phyloP scores from a whole-genome alignment of 2,329 filamentous ascomycete genomes.

The Xylariaceae sp. region DNA sequence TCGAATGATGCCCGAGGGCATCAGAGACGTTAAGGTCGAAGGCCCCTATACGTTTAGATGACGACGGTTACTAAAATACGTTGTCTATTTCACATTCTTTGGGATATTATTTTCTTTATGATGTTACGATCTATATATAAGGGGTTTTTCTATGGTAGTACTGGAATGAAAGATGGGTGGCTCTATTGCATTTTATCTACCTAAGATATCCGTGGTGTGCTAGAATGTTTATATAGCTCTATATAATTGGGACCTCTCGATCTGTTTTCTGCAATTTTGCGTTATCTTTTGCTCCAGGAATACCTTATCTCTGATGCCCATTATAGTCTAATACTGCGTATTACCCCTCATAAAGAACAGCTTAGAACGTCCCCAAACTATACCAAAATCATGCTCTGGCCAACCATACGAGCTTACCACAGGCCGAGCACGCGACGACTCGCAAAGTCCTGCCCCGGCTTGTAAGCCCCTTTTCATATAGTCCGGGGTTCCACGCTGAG shows the following conservation, averaged over 20 bases:
- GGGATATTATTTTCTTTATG: conserved; percentile 6
- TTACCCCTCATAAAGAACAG: too few relatives aligned
- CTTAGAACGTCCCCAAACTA: too few relatives aligned
- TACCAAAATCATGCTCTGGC: background rate
- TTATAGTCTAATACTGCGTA: too few relatives aligned
- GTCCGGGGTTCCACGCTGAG: conserved; percentile 9
- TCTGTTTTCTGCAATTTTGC: conserved; percentile 1
- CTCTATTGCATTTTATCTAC: conserved; percentile 13
- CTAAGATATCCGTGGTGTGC: conserved; percentile 20
- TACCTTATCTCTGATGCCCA: too few relatives aligned
- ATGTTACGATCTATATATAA: conserved; percentile 18
- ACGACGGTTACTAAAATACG: too few relatives aligned
- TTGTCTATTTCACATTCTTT: too few relatives aligned
- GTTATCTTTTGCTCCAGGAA: conserved; percentile 14
- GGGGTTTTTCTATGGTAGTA: conserved; percentile 13
- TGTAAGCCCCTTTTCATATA: conserved; percentile 4
- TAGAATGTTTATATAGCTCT: conserved; percentile 23
- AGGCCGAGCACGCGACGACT: conserved; percentile 5
- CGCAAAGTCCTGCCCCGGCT: conserved; percentile 19
- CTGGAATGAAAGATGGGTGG: conserved; percentile 10
- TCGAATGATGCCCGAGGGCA: conserved; percentile 62
- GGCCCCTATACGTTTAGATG: conserved; percentile 54
- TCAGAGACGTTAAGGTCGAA: conserved; percentile 62
- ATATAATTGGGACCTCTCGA: conserved; percentile 20
- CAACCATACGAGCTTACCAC: conserved; percentile 4